Evolutionary conservation across 2,329 filamentous ascomycete genomes (phyloP).

Genomic region (Tolypocladium ovalisporum): DNA sequence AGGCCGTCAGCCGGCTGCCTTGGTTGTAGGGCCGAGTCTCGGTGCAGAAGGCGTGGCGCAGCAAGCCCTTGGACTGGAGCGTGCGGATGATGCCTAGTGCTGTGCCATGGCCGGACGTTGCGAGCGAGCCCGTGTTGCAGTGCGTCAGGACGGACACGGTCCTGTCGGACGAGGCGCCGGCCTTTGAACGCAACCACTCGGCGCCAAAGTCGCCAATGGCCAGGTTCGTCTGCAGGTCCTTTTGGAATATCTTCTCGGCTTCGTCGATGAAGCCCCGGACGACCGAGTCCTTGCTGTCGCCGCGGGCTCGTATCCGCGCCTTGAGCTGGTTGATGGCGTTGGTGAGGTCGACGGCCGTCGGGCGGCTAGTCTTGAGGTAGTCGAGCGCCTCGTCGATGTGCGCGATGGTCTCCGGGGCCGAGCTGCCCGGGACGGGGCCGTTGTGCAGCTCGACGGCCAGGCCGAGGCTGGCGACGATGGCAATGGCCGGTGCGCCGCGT

Average conservation of each 20-base stretch:
- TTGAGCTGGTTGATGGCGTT: constrained; percentile 82
- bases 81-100: constrained; percentile 89
- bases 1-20: constrained; percentile 86
- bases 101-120: constrained; percentile 95
- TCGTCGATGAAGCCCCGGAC: constrained; percentile 62
- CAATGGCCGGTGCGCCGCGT: constrained; percentile 82
- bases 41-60: constrained; percentile 86
- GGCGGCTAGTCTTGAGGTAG: constrained; percentile 79
- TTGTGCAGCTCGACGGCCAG: constrained; percentile 74
- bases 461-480: constrained; percentile 87
- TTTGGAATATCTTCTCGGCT: constrained; percentile 76
- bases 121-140: constrained; percentile 95
- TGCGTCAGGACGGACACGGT: constrained; percentile 80
- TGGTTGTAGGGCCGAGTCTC: constrained; percentile 98
- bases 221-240: constrained; percentile 80
- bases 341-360: constrained; percentile 87
- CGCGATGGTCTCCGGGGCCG: constrained; percentile 46
- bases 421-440: constrained; percentile 30
- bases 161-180: constrained; percentile 32
- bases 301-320: constrained; percentile 41
- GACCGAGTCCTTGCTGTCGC: constrained; percentile 39
- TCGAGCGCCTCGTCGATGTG: constrained; percentile 70
- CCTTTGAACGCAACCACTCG: constrained; percentile 64
- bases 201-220: constrained; percentile 76
- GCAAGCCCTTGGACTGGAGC: constrained; percentile 51